Evolutionary conservation across 371 early-diverging fungal genomes (phyloP).

Genomic region (Rhizopus delemar): DNA sequence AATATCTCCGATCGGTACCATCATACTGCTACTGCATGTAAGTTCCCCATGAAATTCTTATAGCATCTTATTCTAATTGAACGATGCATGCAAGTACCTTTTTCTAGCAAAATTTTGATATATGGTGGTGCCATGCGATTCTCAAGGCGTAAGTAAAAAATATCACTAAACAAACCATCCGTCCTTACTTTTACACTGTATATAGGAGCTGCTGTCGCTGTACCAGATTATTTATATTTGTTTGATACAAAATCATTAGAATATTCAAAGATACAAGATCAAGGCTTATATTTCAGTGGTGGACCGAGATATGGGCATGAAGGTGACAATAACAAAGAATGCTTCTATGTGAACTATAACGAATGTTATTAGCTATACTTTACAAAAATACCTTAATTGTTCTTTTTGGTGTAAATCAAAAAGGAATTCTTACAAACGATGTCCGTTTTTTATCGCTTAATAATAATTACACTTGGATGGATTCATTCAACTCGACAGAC

Average conservation of each 20-base stretch:
- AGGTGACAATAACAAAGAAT: conserved; percentile 3
- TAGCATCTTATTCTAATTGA: neutral
- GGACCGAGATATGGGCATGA: conserved; percentile 24
- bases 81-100: conserved; percentile 12
- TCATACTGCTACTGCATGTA: conserved; percentile 22
- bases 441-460: conserved; percentile 16
- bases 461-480: conserved; percentile 11
- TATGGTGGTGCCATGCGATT: conserved; percentile 19
- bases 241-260: conserved; percentile 23
- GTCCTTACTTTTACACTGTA: conserved; percentile 2
- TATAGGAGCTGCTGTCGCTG: conserved; percentile 1
- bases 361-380: conserved; percentile 8
- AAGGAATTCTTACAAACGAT: conserved; percentile 12
- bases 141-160: conserved; percentile 8
- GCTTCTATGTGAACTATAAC: neutral
- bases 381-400: conserved; percentile 18
- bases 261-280: conserved; percentile 13
- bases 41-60: neutral
- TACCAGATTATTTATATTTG: conserved; percentile 20
- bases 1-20: conserved; percentile 13
- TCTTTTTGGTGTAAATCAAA: conserved; percentile 19
- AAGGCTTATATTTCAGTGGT: conserved; percentile 5
- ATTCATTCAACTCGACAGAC: conserved; percentile 1
- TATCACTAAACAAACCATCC: neutral
- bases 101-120: conserved; percentile 17